A percentile compares a stretch with the other conserved stretches of the same genome.
Evolutionary conservation across 1,139 yeast species (phyloP).

Genomic region (Wickerhamiella infanticola): DNA sequence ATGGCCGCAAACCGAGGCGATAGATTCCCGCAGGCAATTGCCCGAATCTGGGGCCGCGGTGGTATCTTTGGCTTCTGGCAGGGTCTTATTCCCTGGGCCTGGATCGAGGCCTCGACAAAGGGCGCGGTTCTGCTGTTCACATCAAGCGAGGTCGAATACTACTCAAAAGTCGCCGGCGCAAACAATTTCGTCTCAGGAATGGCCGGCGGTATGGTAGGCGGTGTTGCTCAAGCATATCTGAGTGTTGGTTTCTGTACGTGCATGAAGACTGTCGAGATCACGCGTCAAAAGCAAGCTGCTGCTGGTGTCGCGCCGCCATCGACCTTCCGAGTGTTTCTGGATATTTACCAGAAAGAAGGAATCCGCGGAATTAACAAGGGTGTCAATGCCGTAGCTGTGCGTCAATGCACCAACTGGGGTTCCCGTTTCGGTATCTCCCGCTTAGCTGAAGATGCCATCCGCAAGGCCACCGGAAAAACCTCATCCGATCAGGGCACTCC

Average conservation of each 20-base stretch:
- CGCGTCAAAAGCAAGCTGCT: constrained; percentile 68
- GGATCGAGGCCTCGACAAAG: constrained; percentile 98
- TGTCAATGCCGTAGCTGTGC: constrained; percentile 96
- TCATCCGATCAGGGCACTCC: constrained; percentile 29
- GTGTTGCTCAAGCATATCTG: constrained; percentile 87
- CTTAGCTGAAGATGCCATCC: constrained; percentile 75
- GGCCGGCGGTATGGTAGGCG: constrained; percentile 91
- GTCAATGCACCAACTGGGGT: constrained; percentile 99
- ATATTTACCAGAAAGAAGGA: constrained; percentile 73
- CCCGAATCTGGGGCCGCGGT: constrained; percentile 82
- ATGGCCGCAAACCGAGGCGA: constrained; percentile 92
- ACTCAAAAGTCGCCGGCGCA: constrained; percentile 46
- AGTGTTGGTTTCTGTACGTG: constrained; percentile 97
- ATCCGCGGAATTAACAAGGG: constrained; percentile 91
- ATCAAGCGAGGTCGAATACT: constrained; percentile 81
- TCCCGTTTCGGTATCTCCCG: constrained; percentile 88
- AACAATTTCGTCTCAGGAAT: constrained; percentile 72
- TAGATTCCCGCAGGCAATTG: constrained; percentile 49
- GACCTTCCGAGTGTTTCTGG: constrained; percentile 72
- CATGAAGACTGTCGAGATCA: constrained; percentile 96
- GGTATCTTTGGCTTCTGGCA: constrained; percentile 87
- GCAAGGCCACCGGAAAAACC: constrained; percentile 44
- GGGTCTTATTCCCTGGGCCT: constrained; percentile 98
- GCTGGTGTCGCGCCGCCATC: constrained; percentile 58
- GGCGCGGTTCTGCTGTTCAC: constrained; percentile 96